Evolutionary conservation across 2,329 filamentous ascomycete genomes (phyloP), one percentile per base, ranked within the genome.

Genomic region (Cytospora schulzeri): DNA sequence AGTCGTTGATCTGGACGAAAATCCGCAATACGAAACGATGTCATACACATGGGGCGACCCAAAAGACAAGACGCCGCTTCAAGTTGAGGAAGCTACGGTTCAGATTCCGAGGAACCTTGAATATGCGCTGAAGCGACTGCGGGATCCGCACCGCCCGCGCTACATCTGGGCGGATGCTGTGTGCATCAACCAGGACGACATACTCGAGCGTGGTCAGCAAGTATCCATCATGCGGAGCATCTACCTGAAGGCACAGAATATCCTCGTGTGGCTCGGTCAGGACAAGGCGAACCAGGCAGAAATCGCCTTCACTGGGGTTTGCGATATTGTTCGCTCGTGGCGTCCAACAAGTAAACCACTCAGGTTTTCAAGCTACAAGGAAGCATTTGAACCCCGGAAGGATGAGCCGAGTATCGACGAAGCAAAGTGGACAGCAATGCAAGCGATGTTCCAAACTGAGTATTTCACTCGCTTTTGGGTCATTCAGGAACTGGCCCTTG

Each of bases 391-490:
- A 67, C 28, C 60, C 66, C 35, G n/a, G 38, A 48, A 59, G 31
- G 48, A 60, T 8, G 33, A 50, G 5, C 35, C 63, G 12, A 51
- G 19, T 12, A 35, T 66, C n/a, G 57, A 63, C 35, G 41, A 64
- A 24, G 35, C 50, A n/a, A 52, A 57, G 14, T 67, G 64, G 64
- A 59, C 62, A 14, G 63, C 66, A 19, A 63, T 67, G 31, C 57
- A 60, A 22, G 52, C 64, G 14, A 51, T 66, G 57, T 67, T 66
- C 33, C 63, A 67, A 28, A 55, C 57, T 3, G 57, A 61, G 19
- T 68, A 67, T 48, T 68, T 68, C 45, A 62, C 45, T 14, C 57
- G 67, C 4, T 68, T 67, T 19, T 68, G 67, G 67, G 64, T 68
- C 14, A 65, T 68, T 51, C 67, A 68, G 48, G 65, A 68, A 28